Conservation (phyloP, 768 basidiomycete species). For the Rhizopogon vinicolor region DNA sequence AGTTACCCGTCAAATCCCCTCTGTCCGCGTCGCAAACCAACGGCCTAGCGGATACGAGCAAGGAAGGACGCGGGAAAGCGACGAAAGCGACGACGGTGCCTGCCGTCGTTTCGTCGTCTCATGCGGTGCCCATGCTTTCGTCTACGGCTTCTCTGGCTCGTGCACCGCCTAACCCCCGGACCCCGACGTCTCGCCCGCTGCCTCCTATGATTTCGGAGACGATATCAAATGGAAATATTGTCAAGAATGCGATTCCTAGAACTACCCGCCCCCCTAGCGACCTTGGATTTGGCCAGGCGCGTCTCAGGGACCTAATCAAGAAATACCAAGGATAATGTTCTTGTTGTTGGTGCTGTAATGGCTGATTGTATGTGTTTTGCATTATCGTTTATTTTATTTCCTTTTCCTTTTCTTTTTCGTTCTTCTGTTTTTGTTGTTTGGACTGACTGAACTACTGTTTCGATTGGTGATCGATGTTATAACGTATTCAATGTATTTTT, state of each 20-base stretch:
- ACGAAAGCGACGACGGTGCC: slow-evolving; percentile 66
- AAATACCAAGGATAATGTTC: slow-evolving; percentile 56
- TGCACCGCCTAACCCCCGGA: slow-evolving; percentile 22
- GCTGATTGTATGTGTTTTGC: background rate
- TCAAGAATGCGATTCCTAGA: slow-evolving; percentile 9
- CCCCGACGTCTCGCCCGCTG: slow-evolving; percentile 20
- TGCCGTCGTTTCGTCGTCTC: slow-evolving; percentile 64
- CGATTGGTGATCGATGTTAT: slow-evolving; percentile 1
- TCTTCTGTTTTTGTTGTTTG: background rate
- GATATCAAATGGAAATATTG: slow-evolving; percentile 12
- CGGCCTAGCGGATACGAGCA: background rate
- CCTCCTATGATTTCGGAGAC: slow-evolving; percentile 34
- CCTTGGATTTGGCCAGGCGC: slow-evolving; percentile 72
- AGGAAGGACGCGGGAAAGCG: slow-evolving; percentile 24
- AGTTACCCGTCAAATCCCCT: slow-evolving; percentile 6
- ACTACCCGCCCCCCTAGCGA: slow-evolving; percentile 31
- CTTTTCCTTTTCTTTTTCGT: background rate
- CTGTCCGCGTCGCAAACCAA: background rate
- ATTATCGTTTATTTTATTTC: background rate
- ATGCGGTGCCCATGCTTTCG: slow-evolving; percentile 68
- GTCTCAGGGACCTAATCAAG: slow-evolving; percentile 74
- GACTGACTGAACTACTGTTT: background rate
- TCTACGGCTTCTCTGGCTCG: slow-evolving; percentile 74
- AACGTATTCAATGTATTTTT: slow-evolving; percentile 3
- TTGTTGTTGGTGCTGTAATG: background rate